phyloP scores from a whole-genome alignment of 2,329 filamentous ascomycete species.

The Pseudocercospora musae region DNA sequence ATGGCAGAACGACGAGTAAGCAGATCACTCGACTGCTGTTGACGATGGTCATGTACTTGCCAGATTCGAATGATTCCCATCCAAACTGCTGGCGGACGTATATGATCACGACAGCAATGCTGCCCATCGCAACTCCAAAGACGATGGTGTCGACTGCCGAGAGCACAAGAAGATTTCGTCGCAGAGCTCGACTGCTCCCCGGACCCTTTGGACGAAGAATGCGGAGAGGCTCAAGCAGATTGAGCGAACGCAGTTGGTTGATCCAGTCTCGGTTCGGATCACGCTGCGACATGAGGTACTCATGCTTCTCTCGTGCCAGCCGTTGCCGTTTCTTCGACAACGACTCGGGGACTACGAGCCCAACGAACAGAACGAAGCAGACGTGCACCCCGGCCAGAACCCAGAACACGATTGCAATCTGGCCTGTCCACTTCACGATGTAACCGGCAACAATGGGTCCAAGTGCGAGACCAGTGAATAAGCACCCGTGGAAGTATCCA shows the following conservation, averaged over 20 bases:
- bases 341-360: slow-evolving; percentile 77
- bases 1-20: slow-evolving; percentile 71
- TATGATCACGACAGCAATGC: slow-evolving; percentile 75
- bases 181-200: slow-evolving; percentile 58
- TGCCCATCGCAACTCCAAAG: slow-evolving; percentile 77
- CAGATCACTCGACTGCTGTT: slow-evolving; percentile 73
- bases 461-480: slow-evolving; percentile 84
- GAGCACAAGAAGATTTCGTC: slow-evolving; percentile 78
- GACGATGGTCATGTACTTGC: slow-evolving; percentile 74
- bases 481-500: slow-evolving; percentile 82
- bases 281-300: slow-evolving; percentile 35
- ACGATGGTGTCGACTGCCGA: slow-evolving; percentile 77
- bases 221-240: slow-evolving; percentile 72
- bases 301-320: slow-evolving; percentile 66
- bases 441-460: slow-evolving; percentile 80
- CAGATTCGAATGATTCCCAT: slow-evolving; percentile 79
- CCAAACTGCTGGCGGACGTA: slow-evolving; percentile 77
- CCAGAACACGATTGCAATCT: slow-evolving; percentile 80
- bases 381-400: slow-evolving; percentile 69
- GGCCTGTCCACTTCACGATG: slow-evolving; percentile 72
- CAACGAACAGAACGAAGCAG: slow-evolving; percentile 69
- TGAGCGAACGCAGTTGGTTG: slow-evolving; percentile 48
- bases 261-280: slow-evolving; percentile 43
- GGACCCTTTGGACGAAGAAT: slow-evolving; percentile 72
- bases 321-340: slow-evolving; percentile 69